Evolutionary conservation across 768 basidiomycete species (phyloP).

Genomic region (Lentinula raphanica): DNA sequence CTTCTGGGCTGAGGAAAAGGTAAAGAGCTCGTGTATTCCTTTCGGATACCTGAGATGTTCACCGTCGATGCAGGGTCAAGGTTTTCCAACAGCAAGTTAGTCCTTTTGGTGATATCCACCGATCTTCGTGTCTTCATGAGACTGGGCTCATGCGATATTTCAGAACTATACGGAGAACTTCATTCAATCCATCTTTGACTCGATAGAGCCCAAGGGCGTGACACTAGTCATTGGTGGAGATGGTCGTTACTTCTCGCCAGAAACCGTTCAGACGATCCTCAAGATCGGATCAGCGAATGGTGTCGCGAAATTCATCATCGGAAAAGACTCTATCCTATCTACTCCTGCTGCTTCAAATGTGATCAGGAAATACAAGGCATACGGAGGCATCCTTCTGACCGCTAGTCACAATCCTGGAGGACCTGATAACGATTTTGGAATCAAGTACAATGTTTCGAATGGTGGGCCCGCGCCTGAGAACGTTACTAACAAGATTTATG

Average conservation of each 20-base stretch:
- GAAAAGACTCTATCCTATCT: constrained; percentile 87
- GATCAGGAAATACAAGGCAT: constrained; percentile 93
- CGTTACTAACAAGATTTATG: constrained; percentile 94
- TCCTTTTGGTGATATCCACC: constrained; percentile 13
- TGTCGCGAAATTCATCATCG: constrained; percentile 87
- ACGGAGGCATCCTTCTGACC: constrained; percentile 94
- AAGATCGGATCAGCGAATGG: constrained; percentile 93
- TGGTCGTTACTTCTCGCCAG: constrained; percentile 87
- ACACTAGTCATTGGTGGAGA: constrained; percentile 97
- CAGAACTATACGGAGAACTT: constrained; percentile 99
- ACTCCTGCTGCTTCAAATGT: constrained; percentile 96
- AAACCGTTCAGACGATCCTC: constrained; percentile 86
- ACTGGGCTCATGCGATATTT: constrained; percentile 9
- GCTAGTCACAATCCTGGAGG: constrained; percentile 98
- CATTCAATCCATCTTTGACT: constrained; percentile 87
- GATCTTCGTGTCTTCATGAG: constrained; percentile 8
- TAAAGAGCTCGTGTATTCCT: constrained; percentile 25
- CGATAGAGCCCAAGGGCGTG: constrained; percentile 72
- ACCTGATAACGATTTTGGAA: constrained; percentile 97
- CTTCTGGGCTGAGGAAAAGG: constrained; percentile 96
- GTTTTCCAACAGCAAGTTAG: constrained; percentile 94
- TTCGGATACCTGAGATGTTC: constrained; percentile 13
- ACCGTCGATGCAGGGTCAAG: constrained; percentile 67
- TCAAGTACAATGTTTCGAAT: constrained; percentile 98
- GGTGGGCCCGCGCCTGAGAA: constrained; percentile 96